Percentiles rank a stretch among this genome's conserved stretches.
Conservation (phyloP, 1,139 yeast species). For the Saccharomyces hybrid region DNA sequence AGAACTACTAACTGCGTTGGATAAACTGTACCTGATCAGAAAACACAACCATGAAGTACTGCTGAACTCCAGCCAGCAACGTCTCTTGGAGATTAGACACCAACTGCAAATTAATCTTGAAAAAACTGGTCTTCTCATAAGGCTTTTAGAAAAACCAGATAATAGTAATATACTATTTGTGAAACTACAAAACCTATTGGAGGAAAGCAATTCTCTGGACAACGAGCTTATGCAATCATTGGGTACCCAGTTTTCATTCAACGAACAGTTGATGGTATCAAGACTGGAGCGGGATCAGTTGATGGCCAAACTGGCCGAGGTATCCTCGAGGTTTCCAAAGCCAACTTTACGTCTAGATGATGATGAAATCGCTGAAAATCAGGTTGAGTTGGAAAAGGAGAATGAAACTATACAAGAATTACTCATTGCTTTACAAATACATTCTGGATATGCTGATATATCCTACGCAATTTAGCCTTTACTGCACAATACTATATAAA, state of each 20-base stretch:
- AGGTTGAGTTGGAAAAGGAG: slow-evolving; percentile 5
- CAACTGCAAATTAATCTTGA: slow-evolving; percentile 23
- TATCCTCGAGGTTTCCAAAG: not conserved
- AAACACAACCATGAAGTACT: slow-evolving; percentile 5
- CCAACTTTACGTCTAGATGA: not conserved
- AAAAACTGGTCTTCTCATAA: slow-evolving; percentile 19
- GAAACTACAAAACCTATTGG: slow-evolving; percentile 10
- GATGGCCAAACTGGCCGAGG: not conserved
- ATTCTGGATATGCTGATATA: slow-evolving; percentile 7
- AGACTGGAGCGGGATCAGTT: not conserved
- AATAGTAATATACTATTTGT: slow-evolving; percentile 7
- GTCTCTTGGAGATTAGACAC: slow-evolving; percentile 16
- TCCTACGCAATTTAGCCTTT: not conserved
- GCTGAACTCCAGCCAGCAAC: slow-evolving; percentile 8
- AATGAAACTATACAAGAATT: slow-evolving; percentile 15
- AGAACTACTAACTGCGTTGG: slow-evolving; percentile 21
- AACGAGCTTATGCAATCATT: slow-evolving; percentile 3
- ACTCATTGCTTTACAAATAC: slow-evolving; percentile 17
- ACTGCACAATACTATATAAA: not conserved
- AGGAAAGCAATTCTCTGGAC: slow-evolving; percentile 11
- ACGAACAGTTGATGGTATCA: not conserved
- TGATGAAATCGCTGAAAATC: not conserved
- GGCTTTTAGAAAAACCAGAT: slow-evolving; percentile 14
- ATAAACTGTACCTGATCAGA: slow-evolving; percentile 21
- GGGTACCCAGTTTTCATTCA: not conserved